These are phyloP conservation scores for Pseudozyma hubeiensis DNA, from an alignment of 1,284 basidiomycete genomes.

Conservation along the genomic window DNA sequence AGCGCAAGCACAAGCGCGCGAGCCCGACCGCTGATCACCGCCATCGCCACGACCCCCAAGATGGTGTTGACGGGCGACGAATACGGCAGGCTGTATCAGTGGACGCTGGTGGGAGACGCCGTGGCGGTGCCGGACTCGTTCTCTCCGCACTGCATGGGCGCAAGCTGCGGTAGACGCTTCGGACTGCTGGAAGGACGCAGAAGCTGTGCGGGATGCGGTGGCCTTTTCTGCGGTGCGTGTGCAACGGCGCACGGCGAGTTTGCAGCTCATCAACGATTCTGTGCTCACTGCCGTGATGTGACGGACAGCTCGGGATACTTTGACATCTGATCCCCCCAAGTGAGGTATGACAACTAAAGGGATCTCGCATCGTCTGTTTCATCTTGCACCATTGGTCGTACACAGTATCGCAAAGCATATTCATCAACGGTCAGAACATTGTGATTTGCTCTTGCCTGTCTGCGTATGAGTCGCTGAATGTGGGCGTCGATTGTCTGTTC, in stretches of 20 bases:
- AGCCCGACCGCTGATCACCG: constrained; percentile 36
- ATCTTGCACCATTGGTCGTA: no score
- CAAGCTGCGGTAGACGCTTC: constrained; percentile 48
- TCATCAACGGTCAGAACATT: no score
- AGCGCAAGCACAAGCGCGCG: constrained; percentile 3
- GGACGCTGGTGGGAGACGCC: constrained; percentile 62
- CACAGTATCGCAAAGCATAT: no score
- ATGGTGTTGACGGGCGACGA: constrained; percentile 61
- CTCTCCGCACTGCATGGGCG: constrained; percentile 47
- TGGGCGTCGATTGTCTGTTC: no score
- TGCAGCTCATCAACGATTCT: constrained; percentile 32
- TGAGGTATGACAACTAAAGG: no score
- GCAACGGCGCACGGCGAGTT: constrained; percentile 28
- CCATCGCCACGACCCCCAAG: constrained; percentile 24
- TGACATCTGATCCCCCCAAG: neutral
- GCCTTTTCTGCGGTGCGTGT: constrained; percentile 56
- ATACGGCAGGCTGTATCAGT: constrained; percentile 57
- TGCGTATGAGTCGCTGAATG: no score
- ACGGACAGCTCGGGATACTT: constrained; percentile 36
- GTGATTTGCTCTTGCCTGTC: no score
- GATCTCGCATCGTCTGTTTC: no score
- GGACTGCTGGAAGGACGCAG: constrained; percentile 56
- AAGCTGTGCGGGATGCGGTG: constrained; percentile 57
- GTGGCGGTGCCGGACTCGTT: constrained; percentile 49
- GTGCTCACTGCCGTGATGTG: constrained; percentile 31